Base-by-base conservation (phyloP, 768 basidiomycete genomes). In the Suillus lakei region DNA sequence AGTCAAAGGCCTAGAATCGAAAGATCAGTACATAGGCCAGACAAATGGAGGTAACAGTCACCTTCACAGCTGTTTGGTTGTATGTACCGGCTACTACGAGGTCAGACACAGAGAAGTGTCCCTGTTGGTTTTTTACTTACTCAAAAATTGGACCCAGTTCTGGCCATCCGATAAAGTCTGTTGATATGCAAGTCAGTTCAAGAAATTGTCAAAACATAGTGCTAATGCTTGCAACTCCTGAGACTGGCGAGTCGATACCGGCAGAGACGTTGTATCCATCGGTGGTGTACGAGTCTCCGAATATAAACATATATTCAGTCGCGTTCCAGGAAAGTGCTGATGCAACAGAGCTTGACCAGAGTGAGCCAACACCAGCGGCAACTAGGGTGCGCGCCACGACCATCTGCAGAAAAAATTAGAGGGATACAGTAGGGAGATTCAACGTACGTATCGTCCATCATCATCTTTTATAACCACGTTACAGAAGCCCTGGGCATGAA, bases 281-380 rank as follows among this genome's bases (percentile, higher is more conserved):
- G 7, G 85, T 77, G 1, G 85, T 86, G 73, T 89, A 89, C 1
- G 86, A 88, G 69, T 89, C 88, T 10, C 88, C 88, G 67, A 89
- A 89, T 1, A 83, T 80, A 66, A 90, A 85, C 58, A 88, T 68
- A 70, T 82, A 87, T 66, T 87, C 75, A 4, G 84, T 88, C 18
- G 79, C 77, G n/a, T 78, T 79, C 88, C 87, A 88, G 12, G 83
- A 80, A 61, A 74, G 72, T 7, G 77, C 71, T 18, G 50, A 69
- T n/a, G 28, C 66, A 36, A 64, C n/a, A 5, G 66, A 44, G 44
- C 66, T 13, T 46, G 26, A 64, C 15, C 54, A 32, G 53, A 64
- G 32, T n/a, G 73, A 30, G 51, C 62, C 9, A 38, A 43, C 23
- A 48, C 50, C 39, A 26, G 68, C 55, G 15, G 23, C 16, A 5